Evolutionary conservation across 306 rosid species (phyloP), one percentile per base, ranked within the genome.

Genomic region (Malus domestica): DNA sequence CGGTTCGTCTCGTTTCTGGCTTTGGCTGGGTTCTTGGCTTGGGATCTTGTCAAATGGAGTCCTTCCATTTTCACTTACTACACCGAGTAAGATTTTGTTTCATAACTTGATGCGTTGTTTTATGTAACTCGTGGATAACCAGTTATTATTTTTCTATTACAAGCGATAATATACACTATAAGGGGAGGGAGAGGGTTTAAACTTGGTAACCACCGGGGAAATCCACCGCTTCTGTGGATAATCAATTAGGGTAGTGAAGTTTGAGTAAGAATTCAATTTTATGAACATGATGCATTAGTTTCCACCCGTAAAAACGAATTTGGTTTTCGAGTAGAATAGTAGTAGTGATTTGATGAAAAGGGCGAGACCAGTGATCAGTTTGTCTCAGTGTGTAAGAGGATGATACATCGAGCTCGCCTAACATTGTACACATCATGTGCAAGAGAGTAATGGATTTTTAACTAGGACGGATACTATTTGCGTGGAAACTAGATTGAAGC

Each of bases 61-160:
- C 62, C 90, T 12, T 29, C 58, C 83, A 84, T 88, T 77, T 89
- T 91, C 51, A 2, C 83, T 27, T 91, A 91, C 89, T 91, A 91
- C 60, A 89, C 97, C 0, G 97, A 91, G 95, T 91, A 85, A 68
- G 80, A 35, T 70, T 69, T 70, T 19, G 12, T 64, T 18, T 64
- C 66, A 7, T 63, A 30, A 19, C 42, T 63, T 29, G 38, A 58
- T 4, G 29, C 10, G 23, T 58, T n/a, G 62, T 6, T 58, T 46
- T 14, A 46, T 13, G 15, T 46, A 13, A 46, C 12, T 13, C 4
- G 52, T 46, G 52, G 52, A 46, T 46, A 46, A 13, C 15, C 52
- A 46, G 25, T 25, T 25, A 25, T 25, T 25, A 25, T 25, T 25
- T 1, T 25, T 25, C 25, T 25, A 25, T 46, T 46, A 4, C 52